Evolutionary conservation across 345 rosid species (phyloP).

Genomic region (Eucalyptus erythrocorys): DNA sequence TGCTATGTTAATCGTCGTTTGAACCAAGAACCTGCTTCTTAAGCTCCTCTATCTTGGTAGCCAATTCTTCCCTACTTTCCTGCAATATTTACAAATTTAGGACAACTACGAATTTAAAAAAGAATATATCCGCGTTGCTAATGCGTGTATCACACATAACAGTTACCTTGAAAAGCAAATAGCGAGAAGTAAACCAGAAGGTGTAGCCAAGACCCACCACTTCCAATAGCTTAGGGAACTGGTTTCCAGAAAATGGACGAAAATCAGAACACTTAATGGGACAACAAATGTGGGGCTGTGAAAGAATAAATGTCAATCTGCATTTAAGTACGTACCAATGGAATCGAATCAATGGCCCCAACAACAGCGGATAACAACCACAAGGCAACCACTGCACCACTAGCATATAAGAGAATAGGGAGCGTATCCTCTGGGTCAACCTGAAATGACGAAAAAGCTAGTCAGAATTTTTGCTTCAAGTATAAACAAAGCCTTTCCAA

Average conservation of each 20-base stretch:
- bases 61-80: conserved; percentile 64
- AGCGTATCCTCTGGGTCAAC: conserved; percentile 42
- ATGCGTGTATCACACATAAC: not conserved
- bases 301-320: not conserved
- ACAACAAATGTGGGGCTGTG: not conserved
- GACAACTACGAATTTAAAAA: not conserved
- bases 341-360: conserved; percentile 71
- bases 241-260: not conserved
- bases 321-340: conserved; percentile 42
- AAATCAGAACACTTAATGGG: not conserved
- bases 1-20: conserved; percentile 15
- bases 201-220: conserved; percentile 85
- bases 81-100: conserved; percentile 5
- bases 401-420: conserved; percentile 45
- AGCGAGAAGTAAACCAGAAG: conserved; percentile 69
- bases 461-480: not conserved
- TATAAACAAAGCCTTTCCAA: not conserved
- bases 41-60: conserved; percentile 46
- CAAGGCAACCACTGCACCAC: conserved; percentile 49
- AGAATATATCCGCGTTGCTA: not conserved
- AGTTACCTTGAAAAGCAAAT: conserved; percentile 71
- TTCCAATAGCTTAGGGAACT: conserved; percentile 88
- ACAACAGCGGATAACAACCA: conserved; percentile 57
- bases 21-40: conserved; percentile 67
- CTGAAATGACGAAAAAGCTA: not conserved